Base-by-base conservation (phyloP, 2,329 filamentous ascomycete species). In the Penicillium frequentans region DNA sequence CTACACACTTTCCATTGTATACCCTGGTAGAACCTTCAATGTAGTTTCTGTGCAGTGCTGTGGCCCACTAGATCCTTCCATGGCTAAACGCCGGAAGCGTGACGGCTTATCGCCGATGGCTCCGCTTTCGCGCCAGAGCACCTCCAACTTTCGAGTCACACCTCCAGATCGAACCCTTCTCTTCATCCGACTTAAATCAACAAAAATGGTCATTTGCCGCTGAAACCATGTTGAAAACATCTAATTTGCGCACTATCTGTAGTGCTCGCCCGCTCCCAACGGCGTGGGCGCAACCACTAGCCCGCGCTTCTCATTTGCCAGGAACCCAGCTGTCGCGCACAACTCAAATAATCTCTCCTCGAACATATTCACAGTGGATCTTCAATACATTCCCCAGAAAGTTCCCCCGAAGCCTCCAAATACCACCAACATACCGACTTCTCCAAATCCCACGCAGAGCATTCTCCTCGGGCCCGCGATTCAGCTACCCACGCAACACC, bases 51-150 rank as follows among this genome's bases (percentile, higher is more conserved):
- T 23, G 21, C n/a, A 13, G 11, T 42, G 39, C 27, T 47, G 26
- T 13, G 45, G 45, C 26, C n/a, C 26, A 29, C 45, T 29, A 31
- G 45, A 31, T 31, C 7, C 27, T 31, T 31, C 45, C 26, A 47
- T 31, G 9, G 19, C n/a, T 52, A 52, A 61, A 56, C 49, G 46
- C 60, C 60, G 59, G 53, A 53, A 48, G 35, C 35, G 19, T 47
- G 49, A 29, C 54, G 43, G 47, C 60, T 62, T 62, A 62, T 57
- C 60, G 16, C 60, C 60, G 59, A 24, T 51, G 37, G 24, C 49
- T 42, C 24, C 23, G 49, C 49, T 26, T 23, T n/a, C 46, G 27
- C 46, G 19, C 13, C 47, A 26, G 31, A 11, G 23, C 19, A 46
- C 35, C 35, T 33, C 29, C 27, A 53, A 16, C 45, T 19, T 47